A percentile compares a stretch with the other conserved stretches of the same genome.
Evolutionary conservation across 352 stramenopile genomes (phyloP).

Genomic region (Phytopythium aichiense): DNA sequence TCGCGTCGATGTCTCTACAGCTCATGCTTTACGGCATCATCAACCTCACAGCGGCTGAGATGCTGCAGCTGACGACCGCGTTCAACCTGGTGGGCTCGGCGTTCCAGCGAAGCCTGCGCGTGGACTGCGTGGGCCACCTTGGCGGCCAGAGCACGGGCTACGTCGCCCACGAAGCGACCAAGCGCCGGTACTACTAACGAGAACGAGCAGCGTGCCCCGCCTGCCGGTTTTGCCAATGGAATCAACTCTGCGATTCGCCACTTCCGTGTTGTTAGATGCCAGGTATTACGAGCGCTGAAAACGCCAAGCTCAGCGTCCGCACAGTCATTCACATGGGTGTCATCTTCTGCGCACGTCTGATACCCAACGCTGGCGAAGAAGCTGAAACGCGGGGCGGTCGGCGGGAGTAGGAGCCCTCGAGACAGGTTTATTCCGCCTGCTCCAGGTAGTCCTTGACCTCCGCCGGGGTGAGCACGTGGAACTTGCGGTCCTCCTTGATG

Average conservation of each 20-base stretch:
- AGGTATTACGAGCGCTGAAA: slow-evolving; percentile 2
- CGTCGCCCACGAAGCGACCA: slow-evolving; percentile 40
- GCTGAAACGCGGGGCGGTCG: background rate
- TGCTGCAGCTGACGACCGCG: slow-evolving; percentile 61
- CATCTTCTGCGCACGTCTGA: background rate
- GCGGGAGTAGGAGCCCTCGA: background rate
- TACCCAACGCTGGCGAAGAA: background rate
- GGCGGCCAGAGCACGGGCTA: slow-evolving; percentile 58
- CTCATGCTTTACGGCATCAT: slow-evolving; percentile 62
- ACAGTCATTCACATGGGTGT: background rate
- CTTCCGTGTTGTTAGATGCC: background rate
- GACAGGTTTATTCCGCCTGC: slow-evolving; percentile 92
- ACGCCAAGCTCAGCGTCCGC: background rate
- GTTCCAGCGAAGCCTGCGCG: slow-evolving; percentile 50
- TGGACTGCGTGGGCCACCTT: slow-evolving; percentile 80
- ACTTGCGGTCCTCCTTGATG: slow-evolving; percentile 96
- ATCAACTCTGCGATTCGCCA: slow-evolving; percentile 3
- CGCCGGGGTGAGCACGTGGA: slow-evolving; percentile 94
- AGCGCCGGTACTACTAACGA: background rate
- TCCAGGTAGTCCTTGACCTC: slow-evolving; percentile 99
- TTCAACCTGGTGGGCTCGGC: slow-evolving; percentile 54
- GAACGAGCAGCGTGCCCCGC: background rate
- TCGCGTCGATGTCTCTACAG: slow-evolving; percentile 13
- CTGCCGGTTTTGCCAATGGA: background rate
- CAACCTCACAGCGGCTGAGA: slow-evolving; percentile 52